Conservation (phyloP, 2,329 filamentous ascomycete genomes). For the Byssoonygena ceratinophila region DNA sequence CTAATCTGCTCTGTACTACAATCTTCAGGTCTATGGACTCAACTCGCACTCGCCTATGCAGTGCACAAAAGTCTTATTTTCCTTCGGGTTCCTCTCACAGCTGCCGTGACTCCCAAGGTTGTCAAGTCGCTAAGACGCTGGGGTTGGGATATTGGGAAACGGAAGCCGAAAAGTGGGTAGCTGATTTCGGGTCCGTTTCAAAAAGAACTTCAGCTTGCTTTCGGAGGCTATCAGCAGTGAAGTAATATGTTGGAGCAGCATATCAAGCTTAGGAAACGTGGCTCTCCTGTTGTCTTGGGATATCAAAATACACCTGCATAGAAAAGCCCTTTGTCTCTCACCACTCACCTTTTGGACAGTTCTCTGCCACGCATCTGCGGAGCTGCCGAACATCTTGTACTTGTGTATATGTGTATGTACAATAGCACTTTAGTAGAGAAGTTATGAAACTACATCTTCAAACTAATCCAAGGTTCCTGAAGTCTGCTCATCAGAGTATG, state of each 20-base stretch:
- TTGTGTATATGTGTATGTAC: not conserved
- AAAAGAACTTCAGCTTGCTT: no score
- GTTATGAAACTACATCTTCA: not conserved
- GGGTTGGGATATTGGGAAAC: conserved; percentile 90
- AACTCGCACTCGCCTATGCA: conserved; percentile 85
- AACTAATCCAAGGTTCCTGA: no score
- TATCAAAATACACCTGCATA: not conserved
- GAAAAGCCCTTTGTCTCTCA: not conserved
- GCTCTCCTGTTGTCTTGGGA: no score
- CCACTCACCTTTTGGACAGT: not conserved
- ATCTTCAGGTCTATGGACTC: conserved; percentile 58
- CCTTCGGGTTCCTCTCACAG: conserved; percentile 81
- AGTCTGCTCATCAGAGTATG: no score
- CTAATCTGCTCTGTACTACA: not conserved
- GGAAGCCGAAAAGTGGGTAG: conserved; percentile 8
- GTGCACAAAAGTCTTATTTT: conserved; percentile 99
- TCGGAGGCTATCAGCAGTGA: not conserved
- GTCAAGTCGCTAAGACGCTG: conserved; percentile 76
- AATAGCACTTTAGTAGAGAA: not conserved
- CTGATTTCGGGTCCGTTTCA: not conserved
- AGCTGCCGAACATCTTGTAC: not conserved
- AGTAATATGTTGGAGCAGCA: not conserved
- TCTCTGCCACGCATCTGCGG: not conserved
- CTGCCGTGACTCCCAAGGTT: conserved; percentile 85
- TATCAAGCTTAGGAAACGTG: no score